phyloP scores from a whole-genome alignment of 192 early-diverging fungal genomes.

The Gigaspora rosea region DNA sequence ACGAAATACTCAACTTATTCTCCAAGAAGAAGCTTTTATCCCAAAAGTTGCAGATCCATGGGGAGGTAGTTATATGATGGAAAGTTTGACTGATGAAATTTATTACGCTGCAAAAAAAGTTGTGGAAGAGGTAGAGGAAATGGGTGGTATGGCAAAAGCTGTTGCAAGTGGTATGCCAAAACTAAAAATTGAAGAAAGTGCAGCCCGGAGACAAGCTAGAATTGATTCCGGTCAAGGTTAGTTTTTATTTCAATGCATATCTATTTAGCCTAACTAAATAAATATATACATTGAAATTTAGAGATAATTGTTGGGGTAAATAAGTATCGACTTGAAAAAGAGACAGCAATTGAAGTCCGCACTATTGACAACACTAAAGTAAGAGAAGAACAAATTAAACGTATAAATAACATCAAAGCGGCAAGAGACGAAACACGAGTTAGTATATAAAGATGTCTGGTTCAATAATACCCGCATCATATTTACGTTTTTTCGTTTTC shows the following conservation, averaged over 20 bases:
- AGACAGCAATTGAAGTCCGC: conserved; percentile 67
- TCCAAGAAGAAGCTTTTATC: conserved; percentile 86
- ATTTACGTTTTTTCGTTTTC: neutral
- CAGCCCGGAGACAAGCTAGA: conserved; percentile 84
- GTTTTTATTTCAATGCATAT: neutral
- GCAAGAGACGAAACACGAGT: conserved; percentile 58
- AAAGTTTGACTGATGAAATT: conserved; percentile 81
- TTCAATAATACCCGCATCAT: neutral
- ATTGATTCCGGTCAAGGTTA: conserved; percentile 85
- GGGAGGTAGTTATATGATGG: conserved; percentile 95
- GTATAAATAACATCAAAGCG: conserved; percentile 58
- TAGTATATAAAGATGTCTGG: neutral
- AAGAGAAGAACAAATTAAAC: conserved; percentile 62
- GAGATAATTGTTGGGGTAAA: conserved; percentile 90
- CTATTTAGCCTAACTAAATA: neutral
- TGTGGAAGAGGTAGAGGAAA: conserved; percentile 77
- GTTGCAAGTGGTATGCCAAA: conserved; percentile 89
- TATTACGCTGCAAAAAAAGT: conserved; percentile 68
- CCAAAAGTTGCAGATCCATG: conserved; percentile 90
- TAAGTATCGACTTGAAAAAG: conserved; percentile 76
- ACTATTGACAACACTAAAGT: conserved; percentile 83
- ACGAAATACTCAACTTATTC: conserved; percentile 87
- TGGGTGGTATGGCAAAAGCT: conserved; percentile 92
- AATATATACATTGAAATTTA: conserved; percentile 26
- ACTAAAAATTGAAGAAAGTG: conserved; percentile 83